Evolutionary conservation across 441 rosid genomes (phyloP).

Genomic region (Flueggea neowawraea): DNA sequence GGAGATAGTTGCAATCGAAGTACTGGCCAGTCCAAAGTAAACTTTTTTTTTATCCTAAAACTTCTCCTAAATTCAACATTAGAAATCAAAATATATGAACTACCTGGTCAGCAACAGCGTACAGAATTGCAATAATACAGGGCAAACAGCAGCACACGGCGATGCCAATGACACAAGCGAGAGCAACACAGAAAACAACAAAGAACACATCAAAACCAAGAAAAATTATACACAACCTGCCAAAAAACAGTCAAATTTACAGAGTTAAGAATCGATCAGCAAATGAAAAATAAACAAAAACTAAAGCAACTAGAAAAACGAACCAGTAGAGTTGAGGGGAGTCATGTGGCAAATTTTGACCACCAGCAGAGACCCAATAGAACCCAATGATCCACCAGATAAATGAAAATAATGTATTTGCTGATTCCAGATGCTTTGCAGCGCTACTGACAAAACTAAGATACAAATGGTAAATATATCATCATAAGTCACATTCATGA

Average conservation of each 20-base stretch:
- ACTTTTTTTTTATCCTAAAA: too few species aligned
- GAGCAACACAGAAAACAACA: slow-evolving; percentile 93
- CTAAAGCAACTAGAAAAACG: slow-evolving; percentile 14
- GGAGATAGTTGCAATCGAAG: too few species aligned
- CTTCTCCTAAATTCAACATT: too few species aligned
- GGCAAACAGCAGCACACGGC: slow-evolving; percentile 99
- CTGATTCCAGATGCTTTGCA: slow-evolving; percentile 91
- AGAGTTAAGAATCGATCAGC: slow-evolving; percentile 13
- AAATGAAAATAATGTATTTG: slow-evolving; percentile 93
- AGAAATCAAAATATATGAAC: slow-evolving; percentile 8
- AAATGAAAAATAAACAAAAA: slow-evolving; percentile 1
- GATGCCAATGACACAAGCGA: slow-evolving; percentile 94
- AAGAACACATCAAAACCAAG: slow-evolving; percentile 99
- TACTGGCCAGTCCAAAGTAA: too few species aligned
- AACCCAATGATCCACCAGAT: slow-evolving; percentile 98
- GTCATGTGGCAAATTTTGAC: slow-evolving; percentile 58
- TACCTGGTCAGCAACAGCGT: slow-evolving; percentile 99
- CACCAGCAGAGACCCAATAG: slow-evolving; percentile 96
- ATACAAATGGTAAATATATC: not conserved
- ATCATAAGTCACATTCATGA: not conserved
- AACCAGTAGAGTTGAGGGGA: slow-evolving; percentile 95
- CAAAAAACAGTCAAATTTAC: slow-evolving; percentile 20
- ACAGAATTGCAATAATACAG: slow-evolving; percentile 90
- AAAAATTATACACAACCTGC: slow-evolving; percentile 96
- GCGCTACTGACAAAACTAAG: slow-evolving; percentile 28